Evolutionary conservation across 164 flowering plant species (phyloP), one percentile per base, ranked within the genome.

Genomic region (Kingdonia uniflora): DNA sequence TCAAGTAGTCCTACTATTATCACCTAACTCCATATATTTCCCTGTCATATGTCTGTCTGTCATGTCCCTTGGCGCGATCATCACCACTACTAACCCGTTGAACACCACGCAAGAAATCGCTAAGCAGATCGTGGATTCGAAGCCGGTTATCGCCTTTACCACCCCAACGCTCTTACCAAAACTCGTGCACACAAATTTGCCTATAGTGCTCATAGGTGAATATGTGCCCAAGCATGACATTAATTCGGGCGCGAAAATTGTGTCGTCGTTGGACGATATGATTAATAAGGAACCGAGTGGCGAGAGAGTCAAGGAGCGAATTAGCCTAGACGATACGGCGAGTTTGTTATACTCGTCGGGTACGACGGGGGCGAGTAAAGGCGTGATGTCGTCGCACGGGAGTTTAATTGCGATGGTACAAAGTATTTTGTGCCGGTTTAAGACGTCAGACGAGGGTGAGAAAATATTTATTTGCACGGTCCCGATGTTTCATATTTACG

Each of bases 401-500:
- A 87, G 71, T 57, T 57, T 82, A 5, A 87, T 87, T 1, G 78
- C 81, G 10, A 76, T 78, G 87, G 80, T 80, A 1, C 78, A 73
- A 49, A 71, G 69, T 0, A 22, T 80, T 0, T 10, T 69, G 1
- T 29, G 17, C 14, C 58, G 84, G 41, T 80, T 79, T 58, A 22
- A 35, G 1, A 5, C 51, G 2, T 74, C 67, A 6, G 73, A 14
- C n/a, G 51, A 60, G 0, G 74, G 53, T 14, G 71, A 56, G 0
- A 60, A 74, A 10, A 71, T 49, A 0, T 79, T 74, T 61, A 58
- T 87, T 22, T 80, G 94, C 45, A 79, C 87, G 0, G 83, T 87
- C 1, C 94, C 94, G 0, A 84, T 87, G 96, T 87, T 84, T 40
- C 96, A 87, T 64, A 80, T 87, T 65, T 87, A 84, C 76, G 94